Evolutionary conservation across 768 basidiomycete species (phyloP).

Genomic region (Russula earlei): DNA sequence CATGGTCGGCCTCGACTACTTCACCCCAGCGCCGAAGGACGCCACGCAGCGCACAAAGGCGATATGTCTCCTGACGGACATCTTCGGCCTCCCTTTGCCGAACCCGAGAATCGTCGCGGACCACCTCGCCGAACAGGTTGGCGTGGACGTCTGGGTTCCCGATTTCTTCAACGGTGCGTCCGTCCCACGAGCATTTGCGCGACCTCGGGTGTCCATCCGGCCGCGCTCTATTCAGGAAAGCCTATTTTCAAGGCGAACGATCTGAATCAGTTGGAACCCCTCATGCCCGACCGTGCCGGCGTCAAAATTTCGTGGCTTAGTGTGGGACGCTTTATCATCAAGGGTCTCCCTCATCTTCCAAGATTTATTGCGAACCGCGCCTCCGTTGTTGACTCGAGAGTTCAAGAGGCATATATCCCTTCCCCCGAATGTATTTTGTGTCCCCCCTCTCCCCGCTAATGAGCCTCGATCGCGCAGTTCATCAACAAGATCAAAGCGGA

Average conservation of each 20-base stretch:
- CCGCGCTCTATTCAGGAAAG: conserved; percentile 20
- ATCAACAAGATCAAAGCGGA: conserved; percentile 30
- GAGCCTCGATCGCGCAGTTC: conserved; percentile 25
- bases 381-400: conserved; percentile 25
- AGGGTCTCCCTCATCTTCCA: conserved; percentile 21
- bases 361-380: conserved; percentile 23
- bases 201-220: neutral
- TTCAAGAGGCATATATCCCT: conserved; percentile 20
- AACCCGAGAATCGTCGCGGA: conserved; percentile 54
- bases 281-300: conserved; percentile 27
- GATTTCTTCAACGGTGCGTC: conserved; percentile 47
- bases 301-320: conserved; percentile 17
- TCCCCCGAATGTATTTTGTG: neutral
- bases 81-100: conserved; percentile 42
- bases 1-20: conserved; percentile 37
- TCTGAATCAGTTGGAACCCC: conserved; percentile 25
- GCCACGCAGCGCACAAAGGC: conserved; percentile 27
- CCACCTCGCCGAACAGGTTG: conserved; percentile 35
- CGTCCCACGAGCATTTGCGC: too few species aligned
- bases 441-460: neutral
- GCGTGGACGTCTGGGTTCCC: conserved; percentile 56
- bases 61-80: conserved; percentile 46
- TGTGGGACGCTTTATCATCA: conserved; percentile 18
- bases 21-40: conserved; percentile 26
- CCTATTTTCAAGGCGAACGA: conserved; percentile 24